Evolutionary conservation across 2,329 filamentous ascomycete genomes (phyloP).

Genomic region (Xenosphaeropsis pyriputrescens): DNA sequence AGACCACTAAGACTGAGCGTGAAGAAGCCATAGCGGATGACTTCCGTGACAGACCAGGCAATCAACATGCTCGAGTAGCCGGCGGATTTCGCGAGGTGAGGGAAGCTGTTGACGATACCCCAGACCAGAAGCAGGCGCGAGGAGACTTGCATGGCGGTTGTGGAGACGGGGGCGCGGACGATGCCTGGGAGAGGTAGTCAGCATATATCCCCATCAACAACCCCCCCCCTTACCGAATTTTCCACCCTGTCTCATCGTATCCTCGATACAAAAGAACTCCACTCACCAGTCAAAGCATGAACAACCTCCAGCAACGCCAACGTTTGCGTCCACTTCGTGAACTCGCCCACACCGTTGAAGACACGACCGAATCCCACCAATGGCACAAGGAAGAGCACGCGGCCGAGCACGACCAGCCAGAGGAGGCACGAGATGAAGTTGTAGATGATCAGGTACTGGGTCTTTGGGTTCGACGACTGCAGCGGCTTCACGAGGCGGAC

Average conservation of each 20-base stretch:
- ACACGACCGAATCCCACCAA: slow-evolving; percentile 41
- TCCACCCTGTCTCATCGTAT: background rate
- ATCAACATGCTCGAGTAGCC: slow-evolving; percentile 66
- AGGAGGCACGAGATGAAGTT: slow-evolving; percentile 64
- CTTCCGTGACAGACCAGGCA: slow-evolving; percentile 84
- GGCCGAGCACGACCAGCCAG: slow-evolving; percentile 65
- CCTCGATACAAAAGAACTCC: background rate
- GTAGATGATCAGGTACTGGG: slow-evolving; percentile 69
- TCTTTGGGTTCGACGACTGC: slow-evolving; percentile 30
- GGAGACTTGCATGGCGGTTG: slow-evolving; percentile 81
- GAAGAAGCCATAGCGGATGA: slow-evolving; percentile 88
- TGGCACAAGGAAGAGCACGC: slow-evolving; percentile 41
- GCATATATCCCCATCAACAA: no score
- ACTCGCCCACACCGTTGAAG: slow-evolving; percentile 47
- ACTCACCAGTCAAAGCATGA: slow-evolving; percentile 62
- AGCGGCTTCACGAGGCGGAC: slow-evolving; percentile 13
- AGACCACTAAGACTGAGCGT: slow-evolving; percentile 51
- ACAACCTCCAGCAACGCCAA: slow-evolving; percentile 70
- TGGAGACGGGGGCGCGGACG: slow-evolving; percentile 72
- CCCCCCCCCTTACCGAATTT: no score
- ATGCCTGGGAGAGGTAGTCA: slow-evolving; percentile 37
- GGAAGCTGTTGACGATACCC: slow-evolving; percentile 66
- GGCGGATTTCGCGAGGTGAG: slow-evolving; percentile 41
- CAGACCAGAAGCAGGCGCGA: slow-evolving; percentile 82
- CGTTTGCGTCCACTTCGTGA: slow-evolving; percentile 70